Base-by-base conservation (phyloP, 164 flowering plant species). In the Nelumbo lutea region DNA sequence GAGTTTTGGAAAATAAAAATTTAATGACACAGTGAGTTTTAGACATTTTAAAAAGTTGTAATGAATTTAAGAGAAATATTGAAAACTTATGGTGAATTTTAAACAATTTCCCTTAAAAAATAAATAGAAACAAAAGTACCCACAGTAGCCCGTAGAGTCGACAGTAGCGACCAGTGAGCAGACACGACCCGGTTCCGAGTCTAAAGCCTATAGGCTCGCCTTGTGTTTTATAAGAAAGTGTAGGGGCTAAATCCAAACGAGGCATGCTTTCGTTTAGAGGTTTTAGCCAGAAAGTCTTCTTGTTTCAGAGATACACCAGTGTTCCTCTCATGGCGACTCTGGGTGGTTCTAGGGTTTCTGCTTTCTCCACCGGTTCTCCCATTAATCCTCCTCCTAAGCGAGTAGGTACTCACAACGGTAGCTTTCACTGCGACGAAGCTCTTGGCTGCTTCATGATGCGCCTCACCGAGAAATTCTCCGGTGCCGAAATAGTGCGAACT, bases 341-440 rank as follows among this genome's bases (percentile, higher is more conserved):
- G 4, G 69, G 53, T 55, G 45, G 38, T 11, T 38, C 76, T 42
- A 69, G 73, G 69, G 74, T 72, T 72, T 74, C 70, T 47, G 62
- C 78, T 64, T 77, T 67, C 75, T 80, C 83, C 52, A 70, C 83
- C 43, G 78, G 65, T 45, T 70, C 85, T 3, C 65, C 75, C 43
- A 40, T 40, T 53, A 53, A 72, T 53, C 52, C 67, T 42, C 59
- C 82, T 9, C 62, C 40, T 9, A 91, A 90, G 84, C 84, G 88
- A 43, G 85, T 95, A 14, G 99, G 98, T 70, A 92, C 98, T 44
- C 99, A 95, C 88, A 87, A 90, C 58, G 99, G 99, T 1, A 90
- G 90, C 86, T 95, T 95, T 77, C 99, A 95, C 85, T 92, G 99
- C 81, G 97, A 92, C 73, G 99, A 92, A 75, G 98, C 99, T 40